Conservation (phyloP, 1,139 yeast genomes). For the Meyerozyma athensensis region DNA sequence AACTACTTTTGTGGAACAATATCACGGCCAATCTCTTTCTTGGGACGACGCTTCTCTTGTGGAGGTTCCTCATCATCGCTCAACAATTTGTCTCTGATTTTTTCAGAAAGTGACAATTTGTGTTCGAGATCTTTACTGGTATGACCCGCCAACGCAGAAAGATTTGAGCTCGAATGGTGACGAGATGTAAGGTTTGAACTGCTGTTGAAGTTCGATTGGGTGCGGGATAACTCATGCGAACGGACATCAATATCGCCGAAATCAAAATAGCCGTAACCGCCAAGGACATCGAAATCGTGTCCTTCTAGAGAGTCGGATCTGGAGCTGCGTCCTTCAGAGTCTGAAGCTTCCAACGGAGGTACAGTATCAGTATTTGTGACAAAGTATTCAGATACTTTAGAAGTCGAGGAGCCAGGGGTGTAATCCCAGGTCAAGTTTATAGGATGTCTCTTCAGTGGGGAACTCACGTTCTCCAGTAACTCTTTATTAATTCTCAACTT, state of each 20-base stretch:
- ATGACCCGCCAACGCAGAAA: conserved; percentile 14
- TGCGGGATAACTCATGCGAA: conserved; percentile 26
- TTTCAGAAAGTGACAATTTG: conserved; percentile 28
- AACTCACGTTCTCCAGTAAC: conserved; percentile 24
- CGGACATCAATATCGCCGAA: conserved; percentile 50
- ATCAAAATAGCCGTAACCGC: conserved; percentile 76
- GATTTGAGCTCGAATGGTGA: conserved; percentile 29
- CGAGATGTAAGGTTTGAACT: conserved; percentile 24
- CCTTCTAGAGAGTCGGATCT: conserved; percentile 9
- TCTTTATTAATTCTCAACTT: conserved; percentile 33
- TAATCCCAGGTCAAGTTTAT: conserved; percentile 24
- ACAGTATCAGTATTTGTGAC: not conserved
- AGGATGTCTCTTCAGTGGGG: conserved; percentile 34
- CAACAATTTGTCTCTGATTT: conserved; percentile 34
- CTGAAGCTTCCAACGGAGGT: not conserved
- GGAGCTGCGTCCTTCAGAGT: conserved; percentile 4
- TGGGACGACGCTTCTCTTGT: not conserved
- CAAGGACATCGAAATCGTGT: conserved; percentile 40
- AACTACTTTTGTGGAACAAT: not conserved
- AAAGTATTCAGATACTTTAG: not conserved
- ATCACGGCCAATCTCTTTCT: not conserved
- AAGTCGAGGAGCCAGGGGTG: conserved; percentile 2
- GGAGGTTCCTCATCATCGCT: conserved; percentile 16
- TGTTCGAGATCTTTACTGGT: conserved; percentile 19
- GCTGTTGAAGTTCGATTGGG: conserved; percentile 27